These are phyloP conservation scores for Globisporangium nunn DNA, from an alignment of 352 stramenopile species.

Conservation along the genomic window DNA sequence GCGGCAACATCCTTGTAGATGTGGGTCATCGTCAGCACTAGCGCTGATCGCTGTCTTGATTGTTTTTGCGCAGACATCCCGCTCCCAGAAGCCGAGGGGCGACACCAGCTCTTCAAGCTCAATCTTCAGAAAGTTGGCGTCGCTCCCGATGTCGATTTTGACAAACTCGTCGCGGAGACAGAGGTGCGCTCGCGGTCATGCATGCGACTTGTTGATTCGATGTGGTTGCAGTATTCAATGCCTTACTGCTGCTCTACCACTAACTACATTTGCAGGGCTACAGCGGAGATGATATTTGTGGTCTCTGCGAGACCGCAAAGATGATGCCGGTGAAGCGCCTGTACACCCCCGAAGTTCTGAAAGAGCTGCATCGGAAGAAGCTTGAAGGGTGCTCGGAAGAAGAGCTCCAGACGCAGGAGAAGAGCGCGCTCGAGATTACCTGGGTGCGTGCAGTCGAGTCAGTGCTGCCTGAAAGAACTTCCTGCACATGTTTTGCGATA, in stretches of 20 bases:
- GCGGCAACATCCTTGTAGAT: background rate
- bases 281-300: slow-evolving; percentile 51
- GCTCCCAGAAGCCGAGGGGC: slow-evolving; percentile 41
- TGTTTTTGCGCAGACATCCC: slow-evolving; percentile 29
- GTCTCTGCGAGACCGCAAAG: slow-evolving; percentile 65
- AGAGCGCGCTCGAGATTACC: slow-evolving; percentile 48
- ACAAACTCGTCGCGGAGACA: slow-evolving; percentile 59
- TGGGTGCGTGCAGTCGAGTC: slow-evolving; percentile 16
- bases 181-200: slow-evolving; percentile 25
- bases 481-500: too few species aligned
- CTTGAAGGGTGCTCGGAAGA: slow-evolving; percentile 46
- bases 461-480: background rate
- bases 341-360: slow-evolving; percentile 64
- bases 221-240: background rate
- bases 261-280: slow-evolving; percentile 22
- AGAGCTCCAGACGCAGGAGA: slow-evolving; percentile 46
- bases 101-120: slow-evolving; percentile 66
- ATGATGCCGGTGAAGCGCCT: slow-evolving; percentile 76
- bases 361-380: slow-evolving; percentile 47
- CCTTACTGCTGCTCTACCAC: background rate
- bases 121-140: slow-evolving; percentile 77
- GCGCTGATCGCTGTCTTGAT: background rate
- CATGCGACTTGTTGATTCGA: too few species aligned
- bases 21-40: background rate
- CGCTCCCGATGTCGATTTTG: slow-evolving; percentile 66